Evolutionary conservation across 805 yeast species (phyloP), one percentile per base, ranked within the genome.

Genomic region (Tetrapisispora namnaoensis): DNA sequence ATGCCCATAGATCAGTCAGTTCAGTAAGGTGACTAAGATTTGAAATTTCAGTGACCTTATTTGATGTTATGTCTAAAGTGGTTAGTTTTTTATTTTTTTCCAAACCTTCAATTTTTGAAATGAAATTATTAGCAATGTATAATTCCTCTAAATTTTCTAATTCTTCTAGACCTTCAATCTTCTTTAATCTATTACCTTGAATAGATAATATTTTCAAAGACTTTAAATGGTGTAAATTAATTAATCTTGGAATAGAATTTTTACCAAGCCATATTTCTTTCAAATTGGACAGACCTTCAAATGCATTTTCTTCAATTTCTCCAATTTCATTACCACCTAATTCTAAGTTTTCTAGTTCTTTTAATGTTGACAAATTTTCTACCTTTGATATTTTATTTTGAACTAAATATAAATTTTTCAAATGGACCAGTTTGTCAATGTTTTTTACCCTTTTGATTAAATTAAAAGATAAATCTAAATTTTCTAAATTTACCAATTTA

Each of bases 1-100:
- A 85, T 24, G 95, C 88, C 99, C 99, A 93, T 47, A 93, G 71
- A 66, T 93, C 99, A 9, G 96, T 89, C 50, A 93, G 72, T n/a
- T 82, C 60, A 0, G 55, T 64, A 50, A 93, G 73, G 56, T 85
- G 93, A 1, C 71, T 67, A 47, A 93, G 55, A 54, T 83, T 81
- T 50, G 79, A 82, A 39, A 93, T 67, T 45, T 76, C 74, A 3
- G 73, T 56, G 37, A 93, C 73, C 50, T 71, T 71, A 64, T 93
- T 93, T 2, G 86, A 78, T 0, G 97, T 83, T 20, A 93, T 75
- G 62, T 93, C 99, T 51, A 93, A 65, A 0, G 85, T 84, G 10
- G 74, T 77, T 47, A 93, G 72, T 45, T 86, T 83, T 17, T 55
- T 54, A 60, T 86, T 80, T 22, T 81, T 72, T 4, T 87, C 93